Evolutionary conservation across 108 stramenopile species (phyloP), one percentile per base, ranked within the genome.

Genomic region (Nitzschia sp.): DNA sequence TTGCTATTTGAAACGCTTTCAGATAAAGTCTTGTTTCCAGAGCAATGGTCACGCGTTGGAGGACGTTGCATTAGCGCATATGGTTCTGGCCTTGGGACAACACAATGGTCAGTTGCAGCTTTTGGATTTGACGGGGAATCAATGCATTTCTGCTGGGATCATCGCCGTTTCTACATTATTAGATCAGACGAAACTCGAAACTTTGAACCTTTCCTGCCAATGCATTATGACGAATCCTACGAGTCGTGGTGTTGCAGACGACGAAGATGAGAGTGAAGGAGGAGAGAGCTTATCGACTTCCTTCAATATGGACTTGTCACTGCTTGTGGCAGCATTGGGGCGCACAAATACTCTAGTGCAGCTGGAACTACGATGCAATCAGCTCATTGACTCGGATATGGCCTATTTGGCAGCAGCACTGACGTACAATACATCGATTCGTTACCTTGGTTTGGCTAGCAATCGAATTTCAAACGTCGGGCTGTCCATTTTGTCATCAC

Each of bases 341-440:
- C 19, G 62, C 11, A 72, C 53, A 4, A 15, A 19, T 23, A 72
- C 62, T 2, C 25, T 72, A 1, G 54, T 47, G 45, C 46, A 50
- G 0, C 17, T 72, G 23, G 38, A 53, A 21, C 45, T 72, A 28
- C 31, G 44, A 47, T 63, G 28, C 61, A 72, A 72, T 30, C 23
- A 72, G 33, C 54, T 72, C 0, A 34, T 45, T 28, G 71, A 72
- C 61, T 17, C 35, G 9, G 62, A 63, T 38, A 64, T 72, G 71
- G 59, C 71, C 0, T 63, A 44, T 56, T 22, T 72, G 54, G 71
- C 71, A 11, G 57, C 71, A 5, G 61, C 71, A 5, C 44, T 72
- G 53, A 57, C 34, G 19, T 38, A 63, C 71, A 72, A 72, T 55
- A 72, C 71, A 0, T 61, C 59, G 22, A 63, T 72, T 36, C 34